Conservation (phyloP, 345 rosid genomes). For the Capsella bursapastoris region DNA sequence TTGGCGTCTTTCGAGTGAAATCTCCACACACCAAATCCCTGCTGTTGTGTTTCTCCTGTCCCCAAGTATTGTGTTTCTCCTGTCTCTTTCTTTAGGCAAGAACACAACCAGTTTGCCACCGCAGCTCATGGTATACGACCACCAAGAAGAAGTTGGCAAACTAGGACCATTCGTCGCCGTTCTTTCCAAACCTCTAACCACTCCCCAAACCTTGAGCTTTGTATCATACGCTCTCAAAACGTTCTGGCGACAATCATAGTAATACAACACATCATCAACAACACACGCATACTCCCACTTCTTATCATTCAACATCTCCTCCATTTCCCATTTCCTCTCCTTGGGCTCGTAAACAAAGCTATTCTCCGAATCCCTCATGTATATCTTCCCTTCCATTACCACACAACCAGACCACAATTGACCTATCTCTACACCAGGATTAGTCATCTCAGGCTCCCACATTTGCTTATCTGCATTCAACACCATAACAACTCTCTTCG, state of each 20-base stretch:
- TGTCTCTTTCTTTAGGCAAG: background rate
- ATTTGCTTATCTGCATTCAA: background rate
- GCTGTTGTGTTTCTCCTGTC: background rate
- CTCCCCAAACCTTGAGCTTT: background rate
- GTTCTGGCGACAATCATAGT: background rate
- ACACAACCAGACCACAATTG: background rate
- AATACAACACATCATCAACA: background rate
- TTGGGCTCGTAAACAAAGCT: background rate
- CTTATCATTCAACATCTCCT: background rate
- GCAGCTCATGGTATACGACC: background rate
- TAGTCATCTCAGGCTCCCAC: conserved; percentile 9
- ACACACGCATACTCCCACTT: conserved; percentile 5
- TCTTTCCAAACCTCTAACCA: background rate
- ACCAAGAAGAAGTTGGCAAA: background rate
- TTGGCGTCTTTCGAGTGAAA: background rate
- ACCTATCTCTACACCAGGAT: background rate
- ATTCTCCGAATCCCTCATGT: background rate
- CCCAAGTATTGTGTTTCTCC: too few relatives aligned
- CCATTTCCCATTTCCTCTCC: background rate
- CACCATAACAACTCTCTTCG: background rate
- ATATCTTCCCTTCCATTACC: background rate
- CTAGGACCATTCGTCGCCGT: too few relatives aligned
- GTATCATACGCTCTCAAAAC: background rate
- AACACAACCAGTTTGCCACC: conserved; percentile 1
- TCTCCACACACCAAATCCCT: background rate